A percentile compares a stretch with the other conserved stretches of the same genome.
phyloP scores from a whole-genome alignment of 768 basidiomycete genomes.

The Cystobasidium tubakii region DNA sequence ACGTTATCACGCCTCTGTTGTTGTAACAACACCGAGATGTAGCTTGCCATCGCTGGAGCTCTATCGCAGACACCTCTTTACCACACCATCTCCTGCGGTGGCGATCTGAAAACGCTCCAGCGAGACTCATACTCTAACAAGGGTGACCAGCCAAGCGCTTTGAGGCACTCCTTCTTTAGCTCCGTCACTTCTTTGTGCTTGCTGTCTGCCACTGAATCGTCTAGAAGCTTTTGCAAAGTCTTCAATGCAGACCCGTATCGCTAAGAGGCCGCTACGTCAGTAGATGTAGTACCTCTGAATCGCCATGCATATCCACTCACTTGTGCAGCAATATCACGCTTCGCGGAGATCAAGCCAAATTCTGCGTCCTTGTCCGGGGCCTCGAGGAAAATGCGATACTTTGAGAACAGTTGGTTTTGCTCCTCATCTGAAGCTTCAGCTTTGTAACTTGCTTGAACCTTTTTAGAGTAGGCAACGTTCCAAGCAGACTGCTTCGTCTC shows the following conservation, averaged over 20 bases:
- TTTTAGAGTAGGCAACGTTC: background rate
- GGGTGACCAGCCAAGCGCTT: background rate
- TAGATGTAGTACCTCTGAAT: too few species aligned
- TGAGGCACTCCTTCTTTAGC: constrained; percentile 21
- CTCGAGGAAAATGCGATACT: constrained; percentile 25
- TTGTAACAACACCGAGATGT: too few species aligned
- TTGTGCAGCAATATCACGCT: constrained; percentile 11
- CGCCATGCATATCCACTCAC: background rate
- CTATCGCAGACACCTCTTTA: background rate
- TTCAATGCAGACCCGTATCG: constrained; percentile 11
- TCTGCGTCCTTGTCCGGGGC: constrained; percentile 22
- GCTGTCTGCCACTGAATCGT: background rate
- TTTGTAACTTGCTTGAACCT: constrained; percentile 20
- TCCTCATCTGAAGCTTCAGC: background rate
- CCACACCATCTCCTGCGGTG: background rate
- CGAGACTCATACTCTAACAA: constrained; percentile 16
- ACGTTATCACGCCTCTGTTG: too few species aligned
- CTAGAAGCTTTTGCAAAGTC: background rate
- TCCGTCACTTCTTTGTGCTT: constrained; percentile 20
- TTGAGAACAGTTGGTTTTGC: constrained; percentile 1
- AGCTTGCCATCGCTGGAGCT: too few species aligned
- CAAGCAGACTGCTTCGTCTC: constrained; percentile 21
- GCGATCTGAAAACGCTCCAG: constrained; percentile 5
- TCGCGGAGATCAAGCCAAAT: background rate
- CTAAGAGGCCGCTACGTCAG: background rate